Conservation (phyloP, 257 asterid species). For the Solanum tacnaense region DNA sequence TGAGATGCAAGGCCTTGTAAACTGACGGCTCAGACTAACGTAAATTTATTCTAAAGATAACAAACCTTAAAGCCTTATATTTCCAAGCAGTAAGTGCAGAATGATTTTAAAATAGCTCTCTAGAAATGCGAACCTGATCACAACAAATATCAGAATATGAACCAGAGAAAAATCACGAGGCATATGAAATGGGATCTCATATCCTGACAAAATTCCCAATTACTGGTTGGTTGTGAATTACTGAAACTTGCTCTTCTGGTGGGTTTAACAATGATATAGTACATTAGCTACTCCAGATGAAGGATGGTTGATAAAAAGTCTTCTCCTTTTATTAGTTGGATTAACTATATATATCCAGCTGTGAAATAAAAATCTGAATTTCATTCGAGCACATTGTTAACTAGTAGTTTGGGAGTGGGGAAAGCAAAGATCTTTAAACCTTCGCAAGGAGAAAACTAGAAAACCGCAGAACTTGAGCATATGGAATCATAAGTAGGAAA, state of each 20-base stretch:
- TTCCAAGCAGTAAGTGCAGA: neutral
- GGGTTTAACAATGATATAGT: neutral
- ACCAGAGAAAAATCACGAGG: neutral
- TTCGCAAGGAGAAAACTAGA: neutral
- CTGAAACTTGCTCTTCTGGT: neutral
- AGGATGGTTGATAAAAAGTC: neutral
- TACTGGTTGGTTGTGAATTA: neutral
- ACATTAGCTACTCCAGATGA: neutral
- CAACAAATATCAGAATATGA: neutral
- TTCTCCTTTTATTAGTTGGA: neutral
- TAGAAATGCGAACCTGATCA: neutral
- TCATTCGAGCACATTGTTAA: neutral
- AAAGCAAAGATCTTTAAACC: neutral
- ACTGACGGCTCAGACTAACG: neutral
- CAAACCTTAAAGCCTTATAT: neutral
- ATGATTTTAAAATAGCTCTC: neutral
- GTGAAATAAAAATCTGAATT: neutral
- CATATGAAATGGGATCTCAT: neutral
- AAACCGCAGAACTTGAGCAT: neutral
- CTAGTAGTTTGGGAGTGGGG: neutral
- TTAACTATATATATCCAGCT: neutral
- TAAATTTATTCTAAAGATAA: neutral
- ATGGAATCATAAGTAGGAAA: neutral
- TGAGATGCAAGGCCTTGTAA: neutral
- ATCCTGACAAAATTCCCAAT: neutral